phyloP scores from a whole-genome alignment of 768 basidiomycete genomes.

The Panaeolus cyanescens region DNA sequence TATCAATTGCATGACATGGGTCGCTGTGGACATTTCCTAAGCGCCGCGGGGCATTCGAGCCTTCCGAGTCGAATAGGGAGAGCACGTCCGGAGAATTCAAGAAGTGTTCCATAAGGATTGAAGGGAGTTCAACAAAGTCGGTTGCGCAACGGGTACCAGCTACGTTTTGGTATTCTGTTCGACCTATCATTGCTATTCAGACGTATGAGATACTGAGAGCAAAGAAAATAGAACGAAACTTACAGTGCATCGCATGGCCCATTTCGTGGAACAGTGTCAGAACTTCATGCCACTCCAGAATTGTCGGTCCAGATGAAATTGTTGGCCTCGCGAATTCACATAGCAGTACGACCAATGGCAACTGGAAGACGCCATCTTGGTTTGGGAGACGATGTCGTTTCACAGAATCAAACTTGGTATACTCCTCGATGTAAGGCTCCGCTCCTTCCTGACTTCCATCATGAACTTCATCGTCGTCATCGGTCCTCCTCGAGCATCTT shows the following conservation, averaged over 20 bases:
- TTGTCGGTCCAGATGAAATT: constrained; percentile 60
- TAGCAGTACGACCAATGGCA: constrained; percentile 89
- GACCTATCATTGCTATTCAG: constrained; percentile 90
- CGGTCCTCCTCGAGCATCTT: constrained; percentile 87
- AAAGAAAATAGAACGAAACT: constrained; percentile 32
- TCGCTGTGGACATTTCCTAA: constrained; percentile 71
- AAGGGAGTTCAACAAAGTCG: constrained; percentile 97
- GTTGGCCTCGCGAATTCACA: constrained; percentile 82
- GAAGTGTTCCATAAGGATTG: constrained; percentile 99
- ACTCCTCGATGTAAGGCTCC: constrained; percentile 45
- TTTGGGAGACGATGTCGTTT: constrained; percentile 62
- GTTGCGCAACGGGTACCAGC: constrained; percentile 97
- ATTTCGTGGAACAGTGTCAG: constrained; percentile 97
- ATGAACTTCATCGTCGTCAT: constrained; percentile 80
- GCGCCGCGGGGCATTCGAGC: constrained; percentile 44
- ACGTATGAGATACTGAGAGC: not conserved
- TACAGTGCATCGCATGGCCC: constrained; percentile 99
- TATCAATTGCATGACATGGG: constrained; percentile 84
- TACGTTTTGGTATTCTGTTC: constrained; percentile 97
- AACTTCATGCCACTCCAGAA: constrained; percentile 91
- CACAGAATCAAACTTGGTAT: constrained; percentile 62
- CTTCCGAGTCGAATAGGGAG: constrained; percentile 69
- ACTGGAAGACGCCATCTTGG: constrained; percentile 73
- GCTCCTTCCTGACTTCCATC: constrained; percentile 53
- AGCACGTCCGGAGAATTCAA: constrained; percentile 83